A percentile compares a stretch with the other conserved stretches of the same genome.
Evolutionary conservation across 345 rosid genomes (phyloP).

Genomic region (Corchorus capsularis): DNA sequence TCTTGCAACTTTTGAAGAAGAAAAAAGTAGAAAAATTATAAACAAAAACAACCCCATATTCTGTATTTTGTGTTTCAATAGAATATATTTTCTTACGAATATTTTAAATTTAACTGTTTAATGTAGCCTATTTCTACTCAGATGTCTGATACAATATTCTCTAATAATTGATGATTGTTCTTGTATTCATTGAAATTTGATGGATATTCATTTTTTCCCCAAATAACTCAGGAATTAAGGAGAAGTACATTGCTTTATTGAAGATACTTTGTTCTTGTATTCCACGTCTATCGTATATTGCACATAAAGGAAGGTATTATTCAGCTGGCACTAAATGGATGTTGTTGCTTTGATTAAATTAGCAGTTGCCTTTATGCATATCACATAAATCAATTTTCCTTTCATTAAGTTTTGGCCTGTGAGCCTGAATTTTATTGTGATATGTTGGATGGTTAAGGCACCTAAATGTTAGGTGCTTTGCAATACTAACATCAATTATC

Average conservation of each 20-base stretch:
- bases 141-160: conserved; percentile 5
- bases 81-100: not conserved
- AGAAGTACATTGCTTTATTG: conserved; percentile 56
- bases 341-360: conserved; percentile 7
- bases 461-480: not conserved
- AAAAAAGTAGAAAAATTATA: not conserved
- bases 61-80: not conserved
- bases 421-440: not conserved
- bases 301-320: conserved; percentile 70
- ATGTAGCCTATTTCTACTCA: not conserved
- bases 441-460: not conserved
- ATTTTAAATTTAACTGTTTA: not conserved
- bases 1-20: not conserved
- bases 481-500: not conserved
- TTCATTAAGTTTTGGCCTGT: conserved; percentile 10
- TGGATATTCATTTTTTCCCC: conserved; percentile 7
- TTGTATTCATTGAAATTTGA: conserved; percentile 5
- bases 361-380: not conserved
- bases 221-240: conserved; percentile 55
- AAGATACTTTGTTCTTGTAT: conserved; percentile 57
- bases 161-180: not conserved
- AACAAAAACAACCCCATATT: not conserved
- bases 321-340: not conserved
- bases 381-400: conserved; percentile 2
- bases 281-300: conserved; percentile 43